Evolutionary conservation across 805 yeast species (phyloP).

Genomic region (Nakazawaea wyomingensis): DNA sequence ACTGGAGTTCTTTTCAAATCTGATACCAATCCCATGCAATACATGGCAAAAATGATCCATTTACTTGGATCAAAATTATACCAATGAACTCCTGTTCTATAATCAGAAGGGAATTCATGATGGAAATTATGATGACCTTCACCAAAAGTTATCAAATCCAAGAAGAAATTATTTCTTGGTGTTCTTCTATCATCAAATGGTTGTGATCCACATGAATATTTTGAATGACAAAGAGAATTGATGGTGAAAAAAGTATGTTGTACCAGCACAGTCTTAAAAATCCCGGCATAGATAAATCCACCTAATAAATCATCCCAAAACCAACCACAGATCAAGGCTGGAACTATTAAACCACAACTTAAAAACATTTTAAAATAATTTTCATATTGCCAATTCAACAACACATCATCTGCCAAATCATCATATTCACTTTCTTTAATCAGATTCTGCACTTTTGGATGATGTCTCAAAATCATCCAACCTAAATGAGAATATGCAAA

Average conservation of each 20-base stretch:
- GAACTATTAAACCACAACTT: conserved; percentile 47
- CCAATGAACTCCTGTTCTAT: conserved; percentile 66
- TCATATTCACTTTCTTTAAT: conserved; percentile 41
- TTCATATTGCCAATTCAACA: conserved; percentile 65
- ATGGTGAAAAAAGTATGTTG: conserved; percentile 78
- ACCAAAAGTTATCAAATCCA: conserved; percentile 71
- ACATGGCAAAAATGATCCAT: conserved; percentile 54
- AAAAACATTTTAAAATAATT: conserved; percentile 55
- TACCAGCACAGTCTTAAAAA: conserved; percentile 60
- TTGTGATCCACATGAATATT: conserved; percentile 52
- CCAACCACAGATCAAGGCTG: conserved; percentile 58
- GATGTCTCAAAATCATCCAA: conserved; percentile 72
- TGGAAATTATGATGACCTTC: conserved; percentile 93
- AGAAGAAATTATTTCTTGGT: conserved; percentile 61
- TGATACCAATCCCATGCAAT: conserved; percentile 51
- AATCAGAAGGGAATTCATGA: conserved; percentile 92
- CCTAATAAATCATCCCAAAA: conserved; percentile 72
- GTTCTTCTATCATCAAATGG: conserved; percentile 73
- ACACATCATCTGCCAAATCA: conserved; percentile 57
- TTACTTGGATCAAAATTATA: conserved; percentile 86
- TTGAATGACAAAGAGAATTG: conserved; percentile 74
- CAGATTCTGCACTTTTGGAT: conserved; percentile 42
- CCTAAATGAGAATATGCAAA: conserved; percentile 82
- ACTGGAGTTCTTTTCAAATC: conserved; percentile 51
- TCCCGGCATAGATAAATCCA: conserved; percentile 76